Percentiles rank a stretch among this genome's conserved stretches.
Conservation (phyloP, 2,329 filamentous ascomycete genomes). For the Graphium sp. region DNA sequence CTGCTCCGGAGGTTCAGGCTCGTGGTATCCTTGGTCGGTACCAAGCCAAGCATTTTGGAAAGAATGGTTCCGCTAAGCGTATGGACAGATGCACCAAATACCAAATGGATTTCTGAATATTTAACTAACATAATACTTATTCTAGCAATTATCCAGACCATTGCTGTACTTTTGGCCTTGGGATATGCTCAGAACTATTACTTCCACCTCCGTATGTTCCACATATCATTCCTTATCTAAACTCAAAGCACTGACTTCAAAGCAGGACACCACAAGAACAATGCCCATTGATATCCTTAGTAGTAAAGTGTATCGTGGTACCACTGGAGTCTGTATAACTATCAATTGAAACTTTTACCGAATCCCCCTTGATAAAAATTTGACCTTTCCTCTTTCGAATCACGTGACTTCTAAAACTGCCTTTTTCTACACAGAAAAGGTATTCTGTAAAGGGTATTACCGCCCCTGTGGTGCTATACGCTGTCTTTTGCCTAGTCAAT, state of each 20-base stretch:
- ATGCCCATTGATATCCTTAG: conserved; percentile 93
- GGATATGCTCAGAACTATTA: conserved; percentile 99
- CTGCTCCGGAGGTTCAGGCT: conserved; percentile 68
- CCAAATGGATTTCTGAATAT: conserved; percentile 10
- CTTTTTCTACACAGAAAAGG: too few relatives aligned
- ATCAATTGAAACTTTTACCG: too few relatives aligned
- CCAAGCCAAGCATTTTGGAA: conserved; percentile 85
- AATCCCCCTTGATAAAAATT: too few relatives aligned
- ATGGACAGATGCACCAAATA: conserved; percentile 21
- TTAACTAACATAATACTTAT: conserved; percentile 7
- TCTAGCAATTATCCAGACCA: conserved; percentile 73
- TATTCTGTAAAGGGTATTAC: too few relatives aligned
- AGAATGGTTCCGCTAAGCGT: conserved; percentile 82
- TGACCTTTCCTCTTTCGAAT: too few relatives aligned
- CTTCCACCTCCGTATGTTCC: conserved; percentile 91
- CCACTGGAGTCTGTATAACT: too few relatives aligned
- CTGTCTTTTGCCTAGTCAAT: too few relatives aligned
- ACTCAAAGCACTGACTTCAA: too few relatives aligned
- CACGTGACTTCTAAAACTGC: too few relatives aligned
- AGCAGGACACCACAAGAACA: conserved; percentile 99
- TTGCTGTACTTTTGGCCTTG: conserved; percentile 59
- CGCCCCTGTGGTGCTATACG: too few relatives aligned
- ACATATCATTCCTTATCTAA: not conserved
- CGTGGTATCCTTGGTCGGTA: conserved; percentile 78
- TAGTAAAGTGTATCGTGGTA: too few relatives aligned